phyloP scores from a whole-genome alignment of 306 rosid genomes.

The Arachis hypogaea region DNA sequence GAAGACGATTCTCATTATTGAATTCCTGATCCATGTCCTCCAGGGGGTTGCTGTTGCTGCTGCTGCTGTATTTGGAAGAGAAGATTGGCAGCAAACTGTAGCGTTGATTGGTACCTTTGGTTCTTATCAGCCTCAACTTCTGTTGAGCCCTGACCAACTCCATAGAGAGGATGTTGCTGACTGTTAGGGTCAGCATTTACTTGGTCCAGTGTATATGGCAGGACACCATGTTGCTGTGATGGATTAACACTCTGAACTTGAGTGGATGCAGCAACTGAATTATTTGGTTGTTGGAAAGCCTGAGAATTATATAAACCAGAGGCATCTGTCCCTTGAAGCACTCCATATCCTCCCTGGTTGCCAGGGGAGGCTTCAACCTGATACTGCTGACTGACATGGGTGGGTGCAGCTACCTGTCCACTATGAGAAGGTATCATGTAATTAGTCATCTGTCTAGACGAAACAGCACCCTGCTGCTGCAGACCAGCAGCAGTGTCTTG shows the following conservation, averaged over 20 bases:
- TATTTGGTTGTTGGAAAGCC: slow-evolving; percentile 60
- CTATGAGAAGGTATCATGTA: slow-evolving; percentile 58
- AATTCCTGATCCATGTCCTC: slow-evolving; percentile 73
- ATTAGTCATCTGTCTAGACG: slow-evolving; percentile 64
- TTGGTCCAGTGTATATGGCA: slow-evolving; percentile 59
- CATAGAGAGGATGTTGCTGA: slow-evolving; percentile 70
- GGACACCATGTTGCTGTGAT: slow-evolving; percentile 53
- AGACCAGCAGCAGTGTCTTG: slow-evolving; percentile 57
- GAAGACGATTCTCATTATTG: slow-evolving; percentile 57
- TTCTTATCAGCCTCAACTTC: slow-evolving; percentile 92
- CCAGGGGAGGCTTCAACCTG: slow-evolving; percentile 56
- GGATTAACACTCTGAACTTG: slow-evolving; percentile 61
- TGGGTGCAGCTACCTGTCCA: slow-evolving; percentile 58
- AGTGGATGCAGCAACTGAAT: slow-evolving; percentile 51
- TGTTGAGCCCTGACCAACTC: slow-evolving; percentile 63
- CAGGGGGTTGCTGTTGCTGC: slow-evolving; percentile 59
- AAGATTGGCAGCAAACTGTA: slow-evolving; percentile 97
- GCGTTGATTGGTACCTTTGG: slow-evolving; percentile 66
- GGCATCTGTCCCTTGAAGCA: slow-evolving; percentile 62
- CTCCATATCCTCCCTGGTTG: slow-evolving; percentile 59
- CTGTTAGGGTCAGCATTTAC: slow-evolving; percentile 59
- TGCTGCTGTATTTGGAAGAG: slow-evolving; percentile 91
- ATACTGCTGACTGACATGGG: slow-evolving; percentile 60
- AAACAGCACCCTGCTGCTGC: slow-evolving; percentile 57
- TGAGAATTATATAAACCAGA: slow-evolving; percentile 64